Evolutionary conservation across 495 filamentous ascomycete genomes (phyloP).

Genomic region (Hyaloscypha bicolor): DNA sequence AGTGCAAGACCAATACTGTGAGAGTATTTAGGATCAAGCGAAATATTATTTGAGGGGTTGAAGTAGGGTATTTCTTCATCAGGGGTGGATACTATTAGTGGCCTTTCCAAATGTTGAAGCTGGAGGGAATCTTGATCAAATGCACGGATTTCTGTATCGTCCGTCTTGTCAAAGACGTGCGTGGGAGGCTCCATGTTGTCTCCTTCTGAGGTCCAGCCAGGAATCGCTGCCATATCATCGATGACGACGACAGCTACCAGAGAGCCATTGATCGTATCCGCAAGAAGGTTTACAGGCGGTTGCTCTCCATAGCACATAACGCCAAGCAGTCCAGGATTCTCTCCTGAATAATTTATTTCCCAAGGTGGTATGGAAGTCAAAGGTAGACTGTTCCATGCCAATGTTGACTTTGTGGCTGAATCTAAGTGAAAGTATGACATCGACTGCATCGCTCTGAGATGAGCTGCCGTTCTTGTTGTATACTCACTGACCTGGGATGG

Average conservation of each 20-base stretch:
- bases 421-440: slow-evolving; percentile 36
- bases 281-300: slow-evolving; percentile 26
- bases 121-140: slow-evolving; percentile 11
- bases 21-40: slow-evolving; percentile 30
- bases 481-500: slow-evolving; percentile 64
- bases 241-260: slow-evolving; percentile 32
- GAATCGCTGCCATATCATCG: slow-evolving; percentile 33
- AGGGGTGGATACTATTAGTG: slow-evolving; percentile 26
- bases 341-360: slow-evolving; percentile 31
- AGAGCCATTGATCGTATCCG: slow-evolving; percentile 33
- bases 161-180: not conserved
- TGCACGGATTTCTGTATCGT: not conserved
- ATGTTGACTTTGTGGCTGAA: not conserved
- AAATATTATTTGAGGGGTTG: slow-evolving; percentile 29
- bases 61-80: slow-evolving; percentile 33
- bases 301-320: slow-evolving; percentile 35
- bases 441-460: slow-evolving; percentile 57
- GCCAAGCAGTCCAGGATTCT: slow-evolving; percentile 30
- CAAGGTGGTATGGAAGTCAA: slow-evolving; percentile 32
- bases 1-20: slow-evolving; percentile 53
- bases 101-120: not conserved
- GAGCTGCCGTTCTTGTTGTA: slow-evolving; percentile 63
- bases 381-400: slow-evolving; percentile 26
- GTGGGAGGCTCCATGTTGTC: slow-evolving; percentile 12
- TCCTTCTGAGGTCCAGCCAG: not conserved